phyloP scores from a whole-genome alignment of 768 basidiomycete species.

The Podaxis sp. region DNA sequence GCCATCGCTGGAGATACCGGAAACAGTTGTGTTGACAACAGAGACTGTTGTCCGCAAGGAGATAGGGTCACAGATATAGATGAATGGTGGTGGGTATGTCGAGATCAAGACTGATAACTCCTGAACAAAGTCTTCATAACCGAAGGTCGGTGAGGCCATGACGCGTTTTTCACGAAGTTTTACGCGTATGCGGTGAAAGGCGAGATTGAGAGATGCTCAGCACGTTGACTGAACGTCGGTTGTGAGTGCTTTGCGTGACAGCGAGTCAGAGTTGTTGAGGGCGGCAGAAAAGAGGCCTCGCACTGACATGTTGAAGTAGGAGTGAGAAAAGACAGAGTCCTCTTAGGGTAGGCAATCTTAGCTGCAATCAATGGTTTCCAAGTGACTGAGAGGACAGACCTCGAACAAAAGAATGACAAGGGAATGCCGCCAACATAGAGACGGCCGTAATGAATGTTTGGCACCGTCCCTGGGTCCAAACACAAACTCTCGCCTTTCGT shows the following conservation, averaged over 20 bases:
- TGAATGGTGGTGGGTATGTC: conserved; percentile 55
- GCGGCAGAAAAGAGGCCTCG: not conserved
- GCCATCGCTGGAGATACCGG: conserved; percentile 6
- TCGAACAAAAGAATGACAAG: not conserved
- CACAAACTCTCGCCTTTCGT: not conserved
- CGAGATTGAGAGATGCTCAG: not conserved
- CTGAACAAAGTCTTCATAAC: conserved; percentile 26
- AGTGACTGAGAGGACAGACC: not conserved
- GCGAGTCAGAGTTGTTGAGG: not conserved
- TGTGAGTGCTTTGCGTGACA: not conserved
- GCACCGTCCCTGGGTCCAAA: not conserved
- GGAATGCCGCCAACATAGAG: not conserved
- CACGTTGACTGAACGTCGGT: not conserved
- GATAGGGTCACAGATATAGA: conserved; percentile 62
- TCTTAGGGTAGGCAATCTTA: not conserved
- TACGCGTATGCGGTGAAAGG: not conserved
- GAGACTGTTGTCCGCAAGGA: conserved; percentile 44
- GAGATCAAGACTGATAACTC: conserved; percentile 38
- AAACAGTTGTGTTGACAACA: conserved; percentile 34
- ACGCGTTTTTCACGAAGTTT: conserved; percentile 3
- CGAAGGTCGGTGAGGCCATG: conserved; percentile 14
- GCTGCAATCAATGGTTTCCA: not conserved
- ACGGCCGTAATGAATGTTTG: not conserved
- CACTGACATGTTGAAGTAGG: not conserved
- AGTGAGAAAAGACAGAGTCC: not conserved